Conservation (phyloP, 164 flowering plant species). For the Vitis rotundifolia region DNA sequence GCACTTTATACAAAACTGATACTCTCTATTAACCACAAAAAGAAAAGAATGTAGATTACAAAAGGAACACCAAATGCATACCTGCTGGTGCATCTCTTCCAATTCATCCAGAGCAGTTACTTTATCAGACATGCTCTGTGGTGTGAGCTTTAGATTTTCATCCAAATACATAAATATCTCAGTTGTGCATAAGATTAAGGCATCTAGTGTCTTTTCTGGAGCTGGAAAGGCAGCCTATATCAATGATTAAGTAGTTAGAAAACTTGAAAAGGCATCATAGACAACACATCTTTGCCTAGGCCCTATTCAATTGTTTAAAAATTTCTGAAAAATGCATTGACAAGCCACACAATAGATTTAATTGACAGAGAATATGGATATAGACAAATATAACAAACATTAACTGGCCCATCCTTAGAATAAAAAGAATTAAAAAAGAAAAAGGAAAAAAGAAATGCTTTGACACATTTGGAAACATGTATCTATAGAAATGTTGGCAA, state of each 20-base stretch:
- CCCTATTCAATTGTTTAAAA: neutral
- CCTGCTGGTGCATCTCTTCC: conserved; percentile 90
- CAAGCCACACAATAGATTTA: neutral
- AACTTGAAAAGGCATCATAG: neutral
- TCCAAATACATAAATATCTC: conserved; percentile 84
- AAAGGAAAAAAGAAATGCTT: too few species aligned
- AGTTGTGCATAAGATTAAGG: conserved; percentile 64
- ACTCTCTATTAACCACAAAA: neutral
- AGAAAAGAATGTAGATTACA: neutral
- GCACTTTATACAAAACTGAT: neutral
- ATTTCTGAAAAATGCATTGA: neutral
- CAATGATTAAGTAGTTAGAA: neutral
- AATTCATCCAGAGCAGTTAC: conserved; percentile 70
- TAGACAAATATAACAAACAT: too few species aligned
- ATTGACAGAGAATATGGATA: too few species aligned
- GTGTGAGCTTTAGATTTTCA: conserved; percentile 85
- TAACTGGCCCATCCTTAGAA: too few species aligned
- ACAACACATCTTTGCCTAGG: too few species aligned
- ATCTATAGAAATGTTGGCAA: too few species aligned
- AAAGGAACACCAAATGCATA: conserved; percentile 22
- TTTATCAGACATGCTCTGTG: conserved; percentile 79
- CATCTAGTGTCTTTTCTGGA: conserved; percentile 84
- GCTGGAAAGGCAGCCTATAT: conserved; percentile 88
- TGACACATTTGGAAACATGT: too few species aligned
- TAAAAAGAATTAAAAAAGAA: too few species aligned